Percentiles rank a stretch among this genome's conserved stretches.
phyloP scores from a whole-genome alignment of 768 basidiomycete species.

The Leccinum aurantiacum region DNA sequence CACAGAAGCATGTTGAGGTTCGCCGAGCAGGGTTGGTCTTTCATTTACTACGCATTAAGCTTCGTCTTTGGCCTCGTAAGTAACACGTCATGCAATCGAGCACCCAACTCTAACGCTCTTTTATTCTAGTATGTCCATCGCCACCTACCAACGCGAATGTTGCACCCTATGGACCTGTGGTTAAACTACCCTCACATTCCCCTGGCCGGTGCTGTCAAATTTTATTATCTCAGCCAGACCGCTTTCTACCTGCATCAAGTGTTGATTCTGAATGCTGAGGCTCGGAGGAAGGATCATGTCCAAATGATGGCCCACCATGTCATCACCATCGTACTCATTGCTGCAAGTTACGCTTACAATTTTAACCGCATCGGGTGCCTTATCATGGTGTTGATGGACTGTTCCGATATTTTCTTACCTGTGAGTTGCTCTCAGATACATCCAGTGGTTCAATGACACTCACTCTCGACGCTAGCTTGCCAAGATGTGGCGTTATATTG shows the following conservation, averaged over 20 bases:
- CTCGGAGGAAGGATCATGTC: constrained; percentile 84
- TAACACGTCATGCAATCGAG: constrained; percentile 25
- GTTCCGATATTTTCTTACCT: constrained; percentile 88
- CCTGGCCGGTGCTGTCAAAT: constrained; percentile 78
- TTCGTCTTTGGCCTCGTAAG: constrained; percentile 83
- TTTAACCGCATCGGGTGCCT: constrained; percentile 88
- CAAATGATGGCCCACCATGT: constrained; percentile 98
- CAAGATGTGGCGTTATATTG: constrained; percentile 92
- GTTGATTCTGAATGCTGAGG: constrained; percentile 90
- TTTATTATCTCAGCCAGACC: constrained; percentile 84
- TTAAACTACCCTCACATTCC: constrained; percentile 78
- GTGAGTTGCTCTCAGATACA: constrained; percentile 46
- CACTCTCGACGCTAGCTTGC: constrained; percentile 57
- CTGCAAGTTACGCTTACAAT: constrained; percentile 75
- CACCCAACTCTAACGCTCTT: constrained; percentile 7
- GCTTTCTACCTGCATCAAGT: constrained; percentile 93
- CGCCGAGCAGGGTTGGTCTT: constrained; percentile 93
- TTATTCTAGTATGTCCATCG: constrained; percentile 71
- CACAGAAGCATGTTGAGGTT: constrained; percentile 80
- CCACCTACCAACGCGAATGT: constrained; percentile 62
- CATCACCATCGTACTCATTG: constrained; percentile 80
- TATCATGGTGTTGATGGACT: constrained; percentile 92
- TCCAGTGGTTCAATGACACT: not conserved
- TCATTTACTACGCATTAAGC: constrained; percentile 74
- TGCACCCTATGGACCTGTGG: constrained; percentile 73